Evolutionary conservation across 169 alveolate species (phyloP).

Genomic region (Cryptosporidium canis): DNA sequence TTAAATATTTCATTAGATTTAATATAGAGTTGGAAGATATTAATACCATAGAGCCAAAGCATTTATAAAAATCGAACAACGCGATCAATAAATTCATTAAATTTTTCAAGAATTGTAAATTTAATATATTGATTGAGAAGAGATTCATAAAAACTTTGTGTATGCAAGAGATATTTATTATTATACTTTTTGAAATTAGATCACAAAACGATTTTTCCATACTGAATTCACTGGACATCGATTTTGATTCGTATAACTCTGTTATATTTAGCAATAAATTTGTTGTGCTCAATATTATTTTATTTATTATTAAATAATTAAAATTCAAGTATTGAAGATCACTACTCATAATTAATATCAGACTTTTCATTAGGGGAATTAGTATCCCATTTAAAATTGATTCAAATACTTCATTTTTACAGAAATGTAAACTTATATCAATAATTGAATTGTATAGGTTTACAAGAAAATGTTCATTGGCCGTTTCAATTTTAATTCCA

Average conservation of each 20-base stretch:
- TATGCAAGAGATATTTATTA: neutral
- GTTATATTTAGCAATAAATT: neutral
- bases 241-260: neutral
- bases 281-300: neutral
- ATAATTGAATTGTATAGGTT: neutral
- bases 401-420: neutral
- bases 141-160: conserved; percentile 18
- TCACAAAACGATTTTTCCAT: neutral
- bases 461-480: neutral
- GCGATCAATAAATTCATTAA: conserved; percentile 12
- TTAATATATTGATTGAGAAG: neutral
- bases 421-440: neutral
- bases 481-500: neutral
- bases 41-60: neutral
- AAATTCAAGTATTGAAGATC: conserved; percentile 6
- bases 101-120: neutral
- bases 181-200: neutral
- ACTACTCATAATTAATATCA: neutral
- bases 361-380: neutral
- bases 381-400: neutral
- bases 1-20: conserved; percentile 7
- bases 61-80: conserved; percentile 11
- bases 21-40: neutral
- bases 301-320: neutral
- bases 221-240: neutral